Conservation (phyloP, 768 basidiomycete genomes). For the Mycena vulgaris region DNA sequence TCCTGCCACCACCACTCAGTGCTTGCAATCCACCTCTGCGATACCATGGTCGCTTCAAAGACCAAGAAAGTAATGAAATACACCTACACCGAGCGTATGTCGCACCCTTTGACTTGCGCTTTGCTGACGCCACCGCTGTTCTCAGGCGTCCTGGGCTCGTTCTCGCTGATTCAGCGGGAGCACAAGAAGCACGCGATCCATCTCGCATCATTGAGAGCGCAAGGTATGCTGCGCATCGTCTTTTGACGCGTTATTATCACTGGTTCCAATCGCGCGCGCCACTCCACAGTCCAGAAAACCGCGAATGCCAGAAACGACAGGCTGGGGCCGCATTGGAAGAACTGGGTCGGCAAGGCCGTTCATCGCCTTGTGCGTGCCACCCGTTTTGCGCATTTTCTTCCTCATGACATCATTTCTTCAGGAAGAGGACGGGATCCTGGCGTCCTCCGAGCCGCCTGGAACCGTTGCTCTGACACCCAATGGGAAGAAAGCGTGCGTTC, state of each 20-base stretch:
- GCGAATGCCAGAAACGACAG: slow-evolving; percentile 60
- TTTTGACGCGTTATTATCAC: background rate
- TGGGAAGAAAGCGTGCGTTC: slow-evolving; percentile 63
- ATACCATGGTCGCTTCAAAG: slow-evolving; percentile 51
- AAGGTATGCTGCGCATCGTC: slow-evolving; percentile 52
- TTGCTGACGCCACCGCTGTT: slow-evolving; percentile 4
- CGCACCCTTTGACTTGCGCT: background rate
- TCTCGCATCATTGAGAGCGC: slow-evolving; percentile 61
- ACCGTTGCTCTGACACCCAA: slow-evolving; percentile 58
- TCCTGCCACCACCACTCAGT: slow-evolving; percentile 32
- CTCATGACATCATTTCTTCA: slow-evolving; percentile 38
- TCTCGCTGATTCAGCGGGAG: slow-evolving; percentile 60
- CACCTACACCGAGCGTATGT: slow-evolving; percentile 61
- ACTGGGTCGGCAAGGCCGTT: slow-evolving; percentile 63
- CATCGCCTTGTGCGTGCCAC: slow-evolving; percentile 57
- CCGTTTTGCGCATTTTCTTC: background rate
- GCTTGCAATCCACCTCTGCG: slow-evolving; percentile 26
- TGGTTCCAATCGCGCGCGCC: slow-evolving; percentile 2
- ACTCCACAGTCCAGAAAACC: slow-evolving; percentile 60
- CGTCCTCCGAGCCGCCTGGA: slow-evolving; percentile 52
- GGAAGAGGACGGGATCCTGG: slow-evolving; percentile 63
- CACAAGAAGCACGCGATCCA: slow-evolving; percentile 63
- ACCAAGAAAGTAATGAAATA: slow-evolving; percentile 49
- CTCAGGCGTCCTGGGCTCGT: slow-evolving; percentile 64
- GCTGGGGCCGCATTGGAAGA: slow-evolving; percentile 65